phyloP scores from a whole-genome alignment of 2,329 filamentous ascomycete species.

The Fusarium sp. region DNA sequence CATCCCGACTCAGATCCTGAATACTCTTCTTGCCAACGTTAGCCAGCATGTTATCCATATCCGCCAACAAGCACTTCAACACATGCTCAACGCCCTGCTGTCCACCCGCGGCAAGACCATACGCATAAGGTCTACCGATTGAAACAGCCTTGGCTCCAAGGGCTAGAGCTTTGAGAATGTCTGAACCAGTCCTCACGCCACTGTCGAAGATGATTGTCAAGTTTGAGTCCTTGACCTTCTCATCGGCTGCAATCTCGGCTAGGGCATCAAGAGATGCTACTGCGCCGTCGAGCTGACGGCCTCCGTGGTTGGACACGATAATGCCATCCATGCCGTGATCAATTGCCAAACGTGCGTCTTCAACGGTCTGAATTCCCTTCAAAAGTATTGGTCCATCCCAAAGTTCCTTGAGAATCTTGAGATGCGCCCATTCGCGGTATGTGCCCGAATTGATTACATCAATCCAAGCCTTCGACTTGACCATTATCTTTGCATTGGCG shows the following conservation, averaged over 20 bases:
- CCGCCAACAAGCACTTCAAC: slow-evolving; percentile 55
- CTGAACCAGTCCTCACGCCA: slow-evolving; percentile 54
- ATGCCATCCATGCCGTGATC: slow-evolving; percentile 54
- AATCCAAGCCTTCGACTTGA: slow-evolving; percentile 41
- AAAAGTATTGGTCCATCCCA: slow-evolving; percentile 66
- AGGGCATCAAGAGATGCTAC: slow-evolving; percentile 65
- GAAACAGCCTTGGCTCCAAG: slow-evolving; percentile 56
- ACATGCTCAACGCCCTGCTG: slow-evolving; percentile 66
- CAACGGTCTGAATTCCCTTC: slow-evolving; percentile 55
- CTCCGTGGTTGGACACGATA: slow-evolving; percentile 57
- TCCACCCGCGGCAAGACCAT: slow-evolving; percentile 51
- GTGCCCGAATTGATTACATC: slow-evolving; percentile 50
- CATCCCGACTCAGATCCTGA: slow-evolving; percentile 27
- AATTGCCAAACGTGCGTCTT: slow-evolving; percentile 54
- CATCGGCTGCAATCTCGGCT: slow-evolving; percentile 63
- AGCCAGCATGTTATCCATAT: slow-evolving; percentile 65
- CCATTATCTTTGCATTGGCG: slow-evolving; percentile 12
- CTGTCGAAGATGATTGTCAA: slow-evolving; percentile 66
- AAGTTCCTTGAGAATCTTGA: slow-evolving; percentile 66
- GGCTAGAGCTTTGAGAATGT: slow-evolving; percentile 55
- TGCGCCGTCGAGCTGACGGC: slow-evolving; percentile 55
- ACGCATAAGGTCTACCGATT: slow-evolving; percentile 56
- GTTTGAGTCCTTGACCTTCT: slow-evolving; percentile 49
- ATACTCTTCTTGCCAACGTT: slow-evolving; percentile 62
- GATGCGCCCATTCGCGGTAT: slow-evolving; percentile 69